These are phyloP conservation scores for Liriodendron chinense DNA, from an alignment of 164 flowering plant species.

Conservation along the genomic window DNA sequence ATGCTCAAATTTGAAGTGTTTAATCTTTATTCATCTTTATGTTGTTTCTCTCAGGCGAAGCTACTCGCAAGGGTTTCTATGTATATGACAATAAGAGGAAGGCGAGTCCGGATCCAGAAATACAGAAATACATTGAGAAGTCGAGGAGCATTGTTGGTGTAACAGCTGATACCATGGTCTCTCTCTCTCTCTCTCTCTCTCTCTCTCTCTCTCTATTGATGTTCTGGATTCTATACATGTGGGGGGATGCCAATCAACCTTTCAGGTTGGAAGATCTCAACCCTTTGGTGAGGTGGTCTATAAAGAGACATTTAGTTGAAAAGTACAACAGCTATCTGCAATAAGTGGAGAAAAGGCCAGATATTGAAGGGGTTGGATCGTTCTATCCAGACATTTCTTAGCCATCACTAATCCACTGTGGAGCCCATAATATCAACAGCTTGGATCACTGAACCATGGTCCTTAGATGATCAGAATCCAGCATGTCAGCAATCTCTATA, in stretches of 20 bases:
- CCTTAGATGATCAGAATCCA: too few species aligned
- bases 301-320: background rate
- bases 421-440: background rate
- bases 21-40: background rate
- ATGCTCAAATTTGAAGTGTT: background rate
- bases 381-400: too few species aligned
- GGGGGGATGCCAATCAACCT: background rate
- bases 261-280: too few species aligned
- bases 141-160: slow-evolving; percentile 72
- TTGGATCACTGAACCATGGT: background rate
- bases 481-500: too few species aligned
- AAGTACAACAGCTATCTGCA: background rate
- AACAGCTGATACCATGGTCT: slow-evolving; percentile 72
- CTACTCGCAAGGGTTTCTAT: slow-evolving; percentile 77
- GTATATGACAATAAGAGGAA: slow-evolving; percentile 63
- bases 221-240: background rate
- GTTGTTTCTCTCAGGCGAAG: slow-evolving; percentile 59
- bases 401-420: background rate
- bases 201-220: background rate
- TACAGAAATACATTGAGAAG: slow-evolving; percentile 70
- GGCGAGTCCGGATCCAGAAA: slow-evolving; percentile 75
- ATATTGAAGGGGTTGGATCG: background rate
- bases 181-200: slow-evolving; percentile 23
- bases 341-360: background rate
- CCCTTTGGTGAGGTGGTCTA: background rate